phyloP scores from a whole-genome alignment of 306 rosid species.

The Gastrolobium bilobum region DNA sequence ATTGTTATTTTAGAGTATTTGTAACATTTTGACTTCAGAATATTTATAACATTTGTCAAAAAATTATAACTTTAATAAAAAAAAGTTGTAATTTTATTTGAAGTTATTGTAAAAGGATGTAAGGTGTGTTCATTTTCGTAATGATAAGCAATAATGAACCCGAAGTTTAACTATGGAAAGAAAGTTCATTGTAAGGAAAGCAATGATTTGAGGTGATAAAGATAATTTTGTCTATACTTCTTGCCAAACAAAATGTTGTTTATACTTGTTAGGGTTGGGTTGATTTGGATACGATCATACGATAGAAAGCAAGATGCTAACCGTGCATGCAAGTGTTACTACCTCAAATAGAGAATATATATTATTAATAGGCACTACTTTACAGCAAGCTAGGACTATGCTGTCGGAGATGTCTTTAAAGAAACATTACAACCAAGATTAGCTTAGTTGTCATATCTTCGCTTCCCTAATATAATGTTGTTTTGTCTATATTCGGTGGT shows the following conservation, averaged over 20 bases:
- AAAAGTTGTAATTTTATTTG: not conserved
- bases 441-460: constrained; percentile 46
- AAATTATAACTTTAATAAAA: not conserved
- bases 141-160: not conserved
- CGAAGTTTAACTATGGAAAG: not conserved
- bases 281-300: constrained; percentile 37
- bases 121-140: not conserved
- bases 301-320: not conserved
- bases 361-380: not conserved
- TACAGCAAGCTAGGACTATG: not conserved
- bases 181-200: not conserved
- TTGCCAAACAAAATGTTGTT: not conserved
- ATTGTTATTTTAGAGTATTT: too few species aligned
- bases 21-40: too few species aligned
- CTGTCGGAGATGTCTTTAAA: not conserved
- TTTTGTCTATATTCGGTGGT: not conserved
- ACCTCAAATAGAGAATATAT: not conserved
- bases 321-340: not conserved
- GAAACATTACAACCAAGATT: constrained; percentile 11
- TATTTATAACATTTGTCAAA: too few species aligned
- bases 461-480: constrained; percentile 8
- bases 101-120: not conserved
- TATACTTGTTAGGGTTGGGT: not conserved
- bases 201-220: not conserved
- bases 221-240: not conserved